A percentile compares a stretch with the other conserved stretches of the same genome.
Evolutionary conservation across 78 protist genomes (phyloP).

Genomic region (Mastigamoeba balamuthi): DNA sequence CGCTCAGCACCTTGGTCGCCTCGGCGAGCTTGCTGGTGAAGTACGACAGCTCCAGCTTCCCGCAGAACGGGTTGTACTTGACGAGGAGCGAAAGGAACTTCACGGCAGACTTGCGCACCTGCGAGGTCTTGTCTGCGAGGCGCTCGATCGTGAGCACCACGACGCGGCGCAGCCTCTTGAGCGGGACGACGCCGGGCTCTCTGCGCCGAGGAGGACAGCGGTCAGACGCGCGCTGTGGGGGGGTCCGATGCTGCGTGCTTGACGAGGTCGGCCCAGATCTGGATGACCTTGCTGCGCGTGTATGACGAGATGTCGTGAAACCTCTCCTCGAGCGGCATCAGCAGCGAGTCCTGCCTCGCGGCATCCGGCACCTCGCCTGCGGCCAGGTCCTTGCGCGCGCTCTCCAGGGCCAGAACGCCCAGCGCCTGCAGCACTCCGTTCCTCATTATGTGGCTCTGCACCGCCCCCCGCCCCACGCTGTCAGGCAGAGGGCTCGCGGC

Average conservation of each 20-base stretch:
- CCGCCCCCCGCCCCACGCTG: no score
- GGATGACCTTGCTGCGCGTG: not conserved
- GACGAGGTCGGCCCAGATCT: not conserved
- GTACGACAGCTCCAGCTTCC: not conserved
- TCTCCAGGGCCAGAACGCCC: not conserved
- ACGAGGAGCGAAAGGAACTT: not conserved
- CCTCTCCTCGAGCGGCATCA: not conserved
- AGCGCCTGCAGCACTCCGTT: conserved; percentile 25
- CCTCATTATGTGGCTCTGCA: conserved; percentile 20
- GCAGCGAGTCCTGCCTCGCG: not conserved
- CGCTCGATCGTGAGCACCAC: not conserved
- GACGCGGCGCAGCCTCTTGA: not conserved
- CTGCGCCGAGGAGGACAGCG: not conserved
- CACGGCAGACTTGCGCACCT: not conserved
- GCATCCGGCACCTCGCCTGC: not conserved
- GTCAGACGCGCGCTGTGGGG: no score
- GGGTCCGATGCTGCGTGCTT: no score
- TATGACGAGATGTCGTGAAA: not conserved
- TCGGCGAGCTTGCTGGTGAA: not conserved
- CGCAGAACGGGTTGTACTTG: conserved; percentile 3
- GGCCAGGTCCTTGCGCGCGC: not conserved
- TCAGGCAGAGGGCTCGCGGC: not conserved
- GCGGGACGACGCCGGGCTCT: not conserved
- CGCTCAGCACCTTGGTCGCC: not conserved
- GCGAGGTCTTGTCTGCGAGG: not conserved